Evolutionary conservation across 805 yeast genomes (phyloP).

Genomic region (Monosporozyma unispora): DNA sequence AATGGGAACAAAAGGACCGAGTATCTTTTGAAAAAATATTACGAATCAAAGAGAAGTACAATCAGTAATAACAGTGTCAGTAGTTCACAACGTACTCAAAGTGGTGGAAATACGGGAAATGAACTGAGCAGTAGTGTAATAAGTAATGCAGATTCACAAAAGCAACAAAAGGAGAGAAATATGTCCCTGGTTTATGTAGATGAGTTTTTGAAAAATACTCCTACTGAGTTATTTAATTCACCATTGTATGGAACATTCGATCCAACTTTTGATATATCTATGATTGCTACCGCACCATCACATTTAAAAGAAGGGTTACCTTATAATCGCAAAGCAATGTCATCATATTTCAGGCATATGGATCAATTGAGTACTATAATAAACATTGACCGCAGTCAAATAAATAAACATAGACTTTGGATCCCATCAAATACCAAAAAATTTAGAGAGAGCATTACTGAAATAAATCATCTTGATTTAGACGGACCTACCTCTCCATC

Average conservation of each 20-base stretch:
- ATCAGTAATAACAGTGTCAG: not conserved
- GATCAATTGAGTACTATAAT: not conserved
- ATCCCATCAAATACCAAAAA: not conserved
- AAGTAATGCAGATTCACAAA: conserved; percentile 2
- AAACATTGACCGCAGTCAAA: not conserved
- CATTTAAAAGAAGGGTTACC: not conserved
- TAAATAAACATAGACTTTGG: conserved; percentile 2
- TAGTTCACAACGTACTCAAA: not conserved
- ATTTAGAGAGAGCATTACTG: not conserved
- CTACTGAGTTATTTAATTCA: not conserved
- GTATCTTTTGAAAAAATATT: not conserved
- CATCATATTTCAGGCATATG: conserved; percentile 2
- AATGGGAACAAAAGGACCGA: not conserved
- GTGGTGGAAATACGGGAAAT: not conserved
- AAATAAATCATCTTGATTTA: not conserved
- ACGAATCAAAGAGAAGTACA: not conserved
- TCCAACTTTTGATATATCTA: not conserved
- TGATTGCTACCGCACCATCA: not conserved
- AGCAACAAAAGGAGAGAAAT: conserved; percentile 1
- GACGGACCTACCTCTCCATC: not conserved
- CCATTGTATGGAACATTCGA: not conserved
- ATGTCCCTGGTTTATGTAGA: not conserved
- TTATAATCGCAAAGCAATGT: not conserved
- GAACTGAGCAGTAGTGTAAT: not conserved
- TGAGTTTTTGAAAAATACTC: conserved; percentile 1